These are phyloP conservation scores for Hysterangium stoloniferum DNA, from an alignment of 768 basidiomycete species.

Conservation along the genomic window DNA sequence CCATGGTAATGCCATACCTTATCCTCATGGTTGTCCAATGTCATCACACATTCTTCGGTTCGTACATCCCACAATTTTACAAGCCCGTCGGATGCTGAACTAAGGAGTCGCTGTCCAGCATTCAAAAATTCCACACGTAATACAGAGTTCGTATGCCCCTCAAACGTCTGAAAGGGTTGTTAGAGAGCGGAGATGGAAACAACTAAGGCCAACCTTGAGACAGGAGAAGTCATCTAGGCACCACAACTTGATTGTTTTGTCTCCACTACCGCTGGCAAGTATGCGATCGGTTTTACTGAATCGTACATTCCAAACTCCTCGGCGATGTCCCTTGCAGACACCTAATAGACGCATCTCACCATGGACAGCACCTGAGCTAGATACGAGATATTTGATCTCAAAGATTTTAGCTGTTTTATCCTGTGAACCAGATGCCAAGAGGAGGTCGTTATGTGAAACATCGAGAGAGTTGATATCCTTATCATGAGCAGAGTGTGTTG, in stretches of 20 bases:
- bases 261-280: constrained; percentile 90
- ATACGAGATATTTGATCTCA: constrained; percentile 50
- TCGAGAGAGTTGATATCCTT: constrained; percentile 99
- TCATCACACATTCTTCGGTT: constrained; percentile 80
- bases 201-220: constrained; percentile 38
- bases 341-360: constrained; percentile 75
- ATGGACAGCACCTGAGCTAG: constrained; percentile 35
- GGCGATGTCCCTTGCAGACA: constrained; percentile 91
- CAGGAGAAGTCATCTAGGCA: constrained; percentile 90
- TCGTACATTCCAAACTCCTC: constrained; percentile 91
- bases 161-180: constrained; percentile 63
- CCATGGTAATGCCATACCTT: constrained; percentile 52
- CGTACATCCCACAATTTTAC: constrained; percentile 93
- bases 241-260: constrained; percentile 93
- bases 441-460: constrained; percentile 78
- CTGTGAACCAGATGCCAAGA: constrained; percentile 91
- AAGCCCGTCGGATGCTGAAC: constrained; percentile 87
- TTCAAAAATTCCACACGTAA: constrained; percentile 88
- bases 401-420: constrained; percentile 93
- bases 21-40: constrained; percentile 96
- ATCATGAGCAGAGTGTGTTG: constrained; percentile 88
- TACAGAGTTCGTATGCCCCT: constrained; percentile 97
- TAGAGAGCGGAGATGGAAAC: not conserved
- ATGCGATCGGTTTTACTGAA: constrained; percentile 80
- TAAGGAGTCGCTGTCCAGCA: constrained; percentile 77